These are phyloP conservation scores for Trichosporon ovoides DNA, from an alignment of 1,284 basidiomycete species.

Conservation along the genomic window DNA sequence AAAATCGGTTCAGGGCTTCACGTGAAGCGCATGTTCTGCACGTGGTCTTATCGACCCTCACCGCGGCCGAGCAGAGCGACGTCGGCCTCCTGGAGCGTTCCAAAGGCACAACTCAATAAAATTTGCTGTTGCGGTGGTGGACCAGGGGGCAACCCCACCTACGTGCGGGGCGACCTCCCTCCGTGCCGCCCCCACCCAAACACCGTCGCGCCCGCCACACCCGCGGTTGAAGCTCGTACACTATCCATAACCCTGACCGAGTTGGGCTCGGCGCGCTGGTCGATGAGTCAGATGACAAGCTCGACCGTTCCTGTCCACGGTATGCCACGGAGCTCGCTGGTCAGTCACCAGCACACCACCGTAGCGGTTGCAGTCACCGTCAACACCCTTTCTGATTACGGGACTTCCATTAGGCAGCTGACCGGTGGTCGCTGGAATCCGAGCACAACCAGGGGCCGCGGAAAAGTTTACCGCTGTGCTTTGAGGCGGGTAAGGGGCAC, in stretches of 20 bases:
- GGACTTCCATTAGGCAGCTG: too few species aligned
- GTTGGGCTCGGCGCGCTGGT: neutral
- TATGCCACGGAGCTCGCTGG: neutral
- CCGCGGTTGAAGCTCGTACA: neutral
- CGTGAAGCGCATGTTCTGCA: neutral
- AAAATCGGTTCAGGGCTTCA: neutral
- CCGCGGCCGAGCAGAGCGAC: slow-evolving; percentile 3
- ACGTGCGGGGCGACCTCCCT: neutral
- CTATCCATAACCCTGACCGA: neutral
- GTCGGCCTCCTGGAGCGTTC: too few species aligned
- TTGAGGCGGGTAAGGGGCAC: too few species aligned
- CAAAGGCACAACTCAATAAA: neutral
- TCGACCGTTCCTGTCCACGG: slow-evolving; percentile 6
- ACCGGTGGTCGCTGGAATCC: too few species aligned
- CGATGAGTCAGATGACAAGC: neutral
- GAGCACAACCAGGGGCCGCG: too few species aligned
- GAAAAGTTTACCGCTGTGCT: too few species aligned
- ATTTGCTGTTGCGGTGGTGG: too few species aligned
- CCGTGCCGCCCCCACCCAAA: slow-evolving; percentile 5
- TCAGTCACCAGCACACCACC: too few species aligned
- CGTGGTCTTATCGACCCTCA: neutral
- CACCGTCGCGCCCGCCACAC: neutral
- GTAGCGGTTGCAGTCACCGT: too few species aligned
- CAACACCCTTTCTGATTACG: too few species aligned
- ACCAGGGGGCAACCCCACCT: too few species aligned